Evolutionary conservation across 2,329 filamentous ascomycete genomes (phyloP).

Genomic region (Colletotrichum truncatum): DNA sequence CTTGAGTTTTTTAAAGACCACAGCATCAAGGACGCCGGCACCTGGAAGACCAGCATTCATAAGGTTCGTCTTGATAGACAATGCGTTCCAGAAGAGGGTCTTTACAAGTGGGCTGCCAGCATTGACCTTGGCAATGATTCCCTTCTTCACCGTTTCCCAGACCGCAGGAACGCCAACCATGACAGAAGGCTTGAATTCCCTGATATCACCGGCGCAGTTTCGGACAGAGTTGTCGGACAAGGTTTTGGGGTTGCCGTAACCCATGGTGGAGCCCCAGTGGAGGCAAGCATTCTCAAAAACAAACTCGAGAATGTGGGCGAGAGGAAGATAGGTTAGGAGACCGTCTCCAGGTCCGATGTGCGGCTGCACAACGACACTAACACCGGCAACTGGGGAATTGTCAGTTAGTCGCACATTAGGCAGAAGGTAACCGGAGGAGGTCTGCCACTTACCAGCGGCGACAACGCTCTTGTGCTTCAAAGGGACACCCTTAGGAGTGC

Average conservation of each 20-base stretch:
- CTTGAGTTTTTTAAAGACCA: constrained; percentile 92
- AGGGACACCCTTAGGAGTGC: constrained; percentile 83
- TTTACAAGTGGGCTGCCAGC: constrained; percentile 73
- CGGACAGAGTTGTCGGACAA: constrained; percentile 83
- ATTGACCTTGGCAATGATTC: constrained; percentile 80
- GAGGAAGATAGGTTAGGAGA: constrained; percentile 84
- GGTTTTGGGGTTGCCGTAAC: constrained; percentile 88
- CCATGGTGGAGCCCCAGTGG: constrained; percentile 89
- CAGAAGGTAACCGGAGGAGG: neutral
- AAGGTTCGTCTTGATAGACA: constrained; percentile 61
- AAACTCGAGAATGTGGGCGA: constrained; percentile 90
- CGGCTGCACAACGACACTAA: constrained; percentile 78
- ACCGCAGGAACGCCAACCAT: constrained; percentile 89
- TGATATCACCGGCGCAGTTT: constrained; percentile 89
- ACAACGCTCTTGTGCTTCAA: constrained; percentile 80
- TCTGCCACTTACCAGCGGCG: constrained; percentile 69
- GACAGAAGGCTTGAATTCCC: constrained; percentile 84
- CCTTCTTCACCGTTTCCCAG: constrained; percentile 93
- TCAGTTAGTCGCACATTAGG: constrained; percentile 24
- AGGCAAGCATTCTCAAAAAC: constrained; percentile 87
- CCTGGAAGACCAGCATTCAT: constrained; percentile 69
- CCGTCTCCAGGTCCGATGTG: constrained; percentile 82
- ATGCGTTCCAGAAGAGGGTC: constrained; percentile 76
- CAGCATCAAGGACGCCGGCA: constrained; percentile 74
- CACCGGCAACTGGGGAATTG: constrained; percentile 71